Conservation (phyloP, 345 rosid genomes). For the Eucalyptus urophylla region DNA sequence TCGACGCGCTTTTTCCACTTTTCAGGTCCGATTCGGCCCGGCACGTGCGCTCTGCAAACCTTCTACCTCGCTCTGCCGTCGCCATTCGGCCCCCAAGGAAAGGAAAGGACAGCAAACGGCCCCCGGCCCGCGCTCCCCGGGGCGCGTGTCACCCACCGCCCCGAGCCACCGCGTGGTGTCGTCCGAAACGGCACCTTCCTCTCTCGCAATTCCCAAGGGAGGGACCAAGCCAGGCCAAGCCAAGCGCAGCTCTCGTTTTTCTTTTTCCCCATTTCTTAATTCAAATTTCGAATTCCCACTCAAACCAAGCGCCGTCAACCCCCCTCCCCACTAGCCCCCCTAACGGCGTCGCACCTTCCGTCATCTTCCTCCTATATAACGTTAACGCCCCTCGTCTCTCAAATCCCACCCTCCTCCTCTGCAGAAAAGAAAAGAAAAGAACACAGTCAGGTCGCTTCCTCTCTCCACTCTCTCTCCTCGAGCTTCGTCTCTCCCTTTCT, state of each 20-base stretch:
- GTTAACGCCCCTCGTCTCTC: neutral
- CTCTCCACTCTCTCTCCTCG: neutral
- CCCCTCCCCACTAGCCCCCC: neutral
- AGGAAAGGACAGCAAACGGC: neutral
- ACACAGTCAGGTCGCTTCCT: neutral
- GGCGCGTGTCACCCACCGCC: neutral
- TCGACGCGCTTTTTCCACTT: neutral
- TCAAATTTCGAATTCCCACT: conserved; percentile 30
- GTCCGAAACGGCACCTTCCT: neutral
- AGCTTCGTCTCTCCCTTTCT: neutral
- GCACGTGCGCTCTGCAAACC: neutral
- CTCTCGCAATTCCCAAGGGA: neutral
- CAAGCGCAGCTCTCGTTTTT: neutral
- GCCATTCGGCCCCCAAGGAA: neutral
- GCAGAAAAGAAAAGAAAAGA: neutral
- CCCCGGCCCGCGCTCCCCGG: neutral
- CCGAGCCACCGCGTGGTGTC: neutral
- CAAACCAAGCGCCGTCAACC: conserved; percentile 21
- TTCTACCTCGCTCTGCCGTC: neutral
- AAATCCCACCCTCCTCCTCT: neutral
- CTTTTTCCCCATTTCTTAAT: neutral
- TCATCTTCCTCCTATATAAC: conserved; percentile 7
- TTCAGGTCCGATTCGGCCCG: neutral
- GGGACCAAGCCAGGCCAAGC: neutral
- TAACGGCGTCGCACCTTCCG: conserved; percentile 11